These are phyloP conservation scores for Gaertneriomyces semiglobifer DNA, from an alignment of 192 early-diverging fungal species.

Conservation along the genomic window DNA sequence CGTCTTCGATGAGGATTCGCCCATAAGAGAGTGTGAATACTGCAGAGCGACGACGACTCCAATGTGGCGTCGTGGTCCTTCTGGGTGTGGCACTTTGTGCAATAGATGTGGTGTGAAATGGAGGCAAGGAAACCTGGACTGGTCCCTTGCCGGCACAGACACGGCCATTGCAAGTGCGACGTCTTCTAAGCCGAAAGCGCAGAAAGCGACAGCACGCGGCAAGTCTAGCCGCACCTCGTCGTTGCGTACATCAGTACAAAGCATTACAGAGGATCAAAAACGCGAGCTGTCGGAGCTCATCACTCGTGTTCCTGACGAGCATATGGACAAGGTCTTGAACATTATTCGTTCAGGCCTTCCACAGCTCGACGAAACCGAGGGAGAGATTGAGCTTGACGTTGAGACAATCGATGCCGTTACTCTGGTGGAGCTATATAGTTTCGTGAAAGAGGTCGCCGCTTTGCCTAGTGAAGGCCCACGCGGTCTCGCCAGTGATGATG, in stretches of 20 bases:
- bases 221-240: neutral
- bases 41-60: constrained; percentile 36
- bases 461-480: neutral
- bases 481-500: constrained; percentile 16
- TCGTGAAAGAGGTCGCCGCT: constrained; percentile 11
- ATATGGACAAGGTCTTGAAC: constrained; percentile 29
- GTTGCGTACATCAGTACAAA: neutral
- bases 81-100: constrained; percentile 39
- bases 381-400: constrained; percentile 46
- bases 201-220: constrained; percentile 3
- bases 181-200: constrained; percentile 15
- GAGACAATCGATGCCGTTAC: constrained; percentile 33
- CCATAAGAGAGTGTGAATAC: constrained; percentile 29
- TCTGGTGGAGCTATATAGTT: constrained; percentile 23
- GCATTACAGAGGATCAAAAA: constrained; percentile 38
- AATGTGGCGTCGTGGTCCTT: constrained; percentile 46
- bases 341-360: constrained; percentile 39
- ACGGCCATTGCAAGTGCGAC: too few relatives aligned
- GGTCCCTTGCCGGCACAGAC: neutral
- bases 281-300: constrained; percentile 29
- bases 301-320: constrained; percentile 15
- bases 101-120: constrained; percentile 49
- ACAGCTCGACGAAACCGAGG: constrained; percentile 22
- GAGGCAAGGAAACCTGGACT: constrained; percentile 23
- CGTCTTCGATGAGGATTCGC: neutral